Evolutionary conservation across 257 asterid genomes (phyloP), one percentile per base, ranked within the genome.

Genomic region (Gentiana straminea): DNA sequence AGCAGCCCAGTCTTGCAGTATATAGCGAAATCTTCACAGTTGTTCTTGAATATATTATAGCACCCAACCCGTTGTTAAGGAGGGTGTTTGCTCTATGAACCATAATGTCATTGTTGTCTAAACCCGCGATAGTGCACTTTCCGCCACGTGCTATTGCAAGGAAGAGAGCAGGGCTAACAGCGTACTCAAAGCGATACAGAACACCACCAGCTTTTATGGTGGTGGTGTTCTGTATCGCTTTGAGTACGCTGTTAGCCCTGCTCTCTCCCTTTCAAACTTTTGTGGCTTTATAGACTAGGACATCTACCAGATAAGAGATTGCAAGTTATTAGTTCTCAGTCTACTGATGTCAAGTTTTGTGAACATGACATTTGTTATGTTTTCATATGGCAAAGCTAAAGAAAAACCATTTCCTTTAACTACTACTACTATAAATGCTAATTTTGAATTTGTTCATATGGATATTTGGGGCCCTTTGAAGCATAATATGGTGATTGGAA

Each of bases 1-100:
- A 91, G 94, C 68, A 88, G 49, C 24, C 97, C 98, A 0, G 98
- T 92, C 72, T 88, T 92, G 83, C 96, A 91, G 71, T 91, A 91
- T 37, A 91, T 87, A 2, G 98, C 84, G 24, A 91, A 91, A 75
- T 91, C 98, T 61, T 91, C 98, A 35, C 98, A 91, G 61, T 87
- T 91, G 73, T 85, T 91, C 76, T 83, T 91, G 60, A 87, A 87
- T 37, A 87, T 81, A 43, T 83, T 79, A 45, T 92, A 87, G 77
- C 92, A 72, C 11, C 97, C 95, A 33, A 92, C 5, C 98, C 98
- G 2, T 88, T 85, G 49, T 79, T 69, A 4, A 84, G 84, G 33
- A 92, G 84, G 83, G 67, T 80, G 35, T 78, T 73, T 46, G 97
- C 97, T n/a, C 98, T 88, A 56, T 80, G 90, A 24, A 78, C 70